Evolutionary conservation across 2,329 filamentous ascomycete genomes (phyloP).

Genomic region (Colletotrichum echinochloae): DNA sequence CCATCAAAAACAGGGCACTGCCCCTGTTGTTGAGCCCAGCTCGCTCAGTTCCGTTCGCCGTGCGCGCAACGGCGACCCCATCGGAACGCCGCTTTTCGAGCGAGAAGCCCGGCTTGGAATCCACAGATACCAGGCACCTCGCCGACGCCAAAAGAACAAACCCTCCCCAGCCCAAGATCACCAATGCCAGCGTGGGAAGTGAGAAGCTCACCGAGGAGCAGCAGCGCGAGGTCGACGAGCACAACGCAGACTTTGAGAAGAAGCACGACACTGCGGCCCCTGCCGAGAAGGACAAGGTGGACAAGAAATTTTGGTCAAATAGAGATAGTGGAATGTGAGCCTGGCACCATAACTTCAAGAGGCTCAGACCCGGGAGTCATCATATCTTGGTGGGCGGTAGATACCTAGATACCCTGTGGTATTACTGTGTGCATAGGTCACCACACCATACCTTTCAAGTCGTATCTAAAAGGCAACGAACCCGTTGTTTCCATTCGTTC

Average conservation of each 20-base stretch:
- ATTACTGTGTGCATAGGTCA: not conserved
- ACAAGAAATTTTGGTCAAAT: slow-evolving; percentile 64
- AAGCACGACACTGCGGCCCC: slow-evolving; percentile 61
- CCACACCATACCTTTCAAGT: no score
- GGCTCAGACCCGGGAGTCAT: not conserved
- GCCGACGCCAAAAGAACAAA: slow-evolving; percentile 43
- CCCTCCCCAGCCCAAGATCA: slow-evolving; percentile 63
- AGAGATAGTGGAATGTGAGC: slow-evolving; percentile 7
- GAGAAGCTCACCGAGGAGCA: slow-evolving; percentile 61
- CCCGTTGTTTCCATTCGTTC: no score
- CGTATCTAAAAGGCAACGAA: no score
- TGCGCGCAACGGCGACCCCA: not conserved
- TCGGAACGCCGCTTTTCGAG: slow-evolving; percentile 9
- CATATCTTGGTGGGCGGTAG: not conserved
- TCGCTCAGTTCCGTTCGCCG: not conserved
- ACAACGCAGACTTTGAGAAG: slow-evolving; percentile 69
- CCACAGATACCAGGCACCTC: slow-evolving; percentile 27
- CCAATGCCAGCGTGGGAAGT: slow-evolving; percentile 57
- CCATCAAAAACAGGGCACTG: not conserved
- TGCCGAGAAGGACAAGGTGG: slow-evolving; percentile 63
- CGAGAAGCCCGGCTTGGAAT: slow-evolving; percentile 32
- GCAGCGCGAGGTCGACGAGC: slow-evolving; percentile 67
- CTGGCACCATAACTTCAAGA: not conserved
- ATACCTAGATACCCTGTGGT: not conserved
- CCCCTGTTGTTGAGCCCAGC: not conserved